Conservation (phyloP, 225 moss, liverwort and hornwort species). For the Physcomitrellopsis africana region DNA sequence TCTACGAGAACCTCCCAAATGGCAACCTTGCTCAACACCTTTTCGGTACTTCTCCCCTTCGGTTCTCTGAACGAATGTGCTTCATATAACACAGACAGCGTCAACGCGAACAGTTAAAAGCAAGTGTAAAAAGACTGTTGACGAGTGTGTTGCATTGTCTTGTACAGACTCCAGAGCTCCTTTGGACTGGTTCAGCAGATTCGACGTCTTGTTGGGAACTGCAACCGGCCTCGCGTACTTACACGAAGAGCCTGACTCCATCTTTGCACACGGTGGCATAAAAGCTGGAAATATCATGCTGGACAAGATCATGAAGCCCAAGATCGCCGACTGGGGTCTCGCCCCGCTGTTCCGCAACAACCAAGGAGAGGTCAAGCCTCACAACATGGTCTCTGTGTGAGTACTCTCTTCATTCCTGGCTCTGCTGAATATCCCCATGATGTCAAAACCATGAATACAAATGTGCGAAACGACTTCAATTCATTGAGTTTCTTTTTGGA, state of each 20-base stretch:
- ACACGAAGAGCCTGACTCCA: slow-evolving; percentile 38
- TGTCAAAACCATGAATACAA: too few relatives aligned
- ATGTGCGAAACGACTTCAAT: too few relatives aligned
- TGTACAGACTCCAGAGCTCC: slow-evolving; percentile 18
- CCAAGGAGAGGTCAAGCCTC: slow-evolving; percentile 40
- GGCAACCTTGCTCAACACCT: slow-evolving; percentile 41
- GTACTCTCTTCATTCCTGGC: slow-evolving; percentile 5
- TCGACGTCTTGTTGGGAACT: slow-evolving; percentile 34
- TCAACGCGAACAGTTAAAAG: neutral
- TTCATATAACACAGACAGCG: too few relatives aligned
- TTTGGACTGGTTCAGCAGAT: slow-evolving; percentile 35
- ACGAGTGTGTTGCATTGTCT: neutral
- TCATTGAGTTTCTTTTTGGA: too few relatives aligned
- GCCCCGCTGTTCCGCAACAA: slow-evolving; percentile 42
- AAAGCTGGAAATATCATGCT: slow-evolving; percentile 51
- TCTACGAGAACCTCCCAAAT: slow-evolving; percentile 42
- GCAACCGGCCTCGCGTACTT: slow-evolving; percentile 40
- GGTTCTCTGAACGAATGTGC: too few relatives aligned
- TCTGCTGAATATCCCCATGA: too few relatives aligned
- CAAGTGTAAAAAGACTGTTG: too few relatives aligned
- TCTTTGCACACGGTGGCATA: slow-evolving; percentile 47
- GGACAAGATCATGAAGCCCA: slow-evolving; percentile 47
- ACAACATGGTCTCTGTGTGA: slow-evolving; percentile 44
- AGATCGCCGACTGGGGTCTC: slow-evolving; percentile 49
- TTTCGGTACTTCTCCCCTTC: slow-evolving; percentile 18